Base-by-base conservation (phyloP, 805 yeast genomes). In the Isabelozyma pseudorhagii region DNA sequence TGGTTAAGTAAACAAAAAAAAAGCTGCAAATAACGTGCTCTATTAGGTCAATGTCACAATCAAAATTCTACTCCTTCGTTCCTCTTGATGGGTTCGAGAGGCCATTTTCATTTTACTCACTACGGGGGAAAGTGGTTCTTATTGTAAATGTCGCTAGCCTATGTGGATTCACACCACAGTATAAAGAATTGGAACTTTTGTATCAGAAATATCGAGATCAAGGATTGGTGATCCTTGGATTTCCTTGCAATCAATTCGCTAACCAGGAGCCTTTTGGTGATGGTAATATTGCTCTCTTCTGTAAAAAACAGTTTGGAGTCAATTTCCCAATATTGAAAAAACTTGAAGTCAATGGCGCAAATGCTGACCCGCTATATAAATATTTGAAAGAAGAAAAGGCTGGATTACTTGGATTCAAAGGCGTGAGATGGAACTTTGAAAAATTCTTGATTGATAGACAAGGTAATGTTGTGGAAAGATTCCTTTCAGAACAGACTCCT, bases 291-390 rank as follows among this genome's bases (percentile, higher is more conserved):
- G 83, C 82, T 17, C 67, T 77, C 43, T 87, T 87, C 72, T 91
- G 97, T 69, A 69, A 80, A 42, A 63, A 83, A 60, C 91, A 89
- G 75, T 94, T 84, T 66, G 97, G 97, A 48, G 97, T 93, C 40
- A 75, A 87, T 14, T 93, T 94, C 85, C 97, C 97, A 29, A 79
- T 93, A 31, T 72, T 93, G 81, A 78, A 81, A 66, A 93, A 92
- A 77, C 68, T 91, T 51, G 91, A 92, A 40, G 98, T 94, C 58
- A 94, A 93, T 67, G 99, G 99, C 46, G 69, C 77, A 53, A 71
- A 83, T 42, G 83, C 89, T 15, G 92, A 88, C 63, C 89, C 93
- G 15, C 91, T 93, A 36, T 93, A 83, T 72, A 73, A 80, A 61
- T 92, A 67, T 74, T 79, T 93, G 66, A 93, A 94, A 75, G 43